Evolutionary conservation across 805 yeast species (phyloP).

Genomic region (Metschnikowia sp.): DNA sequence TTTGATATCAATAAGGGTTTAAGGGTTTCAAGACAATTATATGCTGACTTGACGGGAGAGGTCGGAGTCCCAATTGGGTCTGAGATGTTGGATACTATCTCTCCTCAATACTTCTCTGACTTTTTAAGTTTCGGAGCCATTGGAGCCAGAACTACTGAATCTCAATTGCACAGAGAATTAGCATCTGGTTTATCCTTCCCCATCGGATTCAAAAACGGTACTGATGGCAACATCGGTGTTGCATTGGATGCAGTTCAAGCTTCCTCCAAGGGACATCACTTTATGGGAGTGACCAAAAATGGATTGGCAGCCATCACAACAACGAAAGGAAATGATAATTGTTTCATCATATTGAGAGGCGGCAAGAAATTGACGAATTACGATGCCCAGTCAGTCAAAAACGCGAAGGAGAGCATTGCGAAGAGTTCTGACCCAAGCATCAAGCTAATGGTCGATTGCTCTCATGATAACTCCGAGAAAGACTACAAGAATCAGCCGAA

Average conservation of each 20-base stretch:
- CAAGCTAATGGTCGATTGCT: conserved; percentile 82
- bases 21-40: conserved; percentile 82
- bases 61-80: conserved; percentile 80
- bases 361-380: conserved; percentile 91
- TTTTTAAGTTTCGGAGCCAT: conserved; percentile 95
- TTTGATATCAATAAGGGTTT: conserved; percentile 95
- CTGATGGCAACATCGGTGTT: conserved; percentile 93
- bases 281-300: conserved; percentile 90
- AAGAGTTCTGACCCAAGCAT: conserved; percentile 56
- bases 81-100: conserved; percentile 96
- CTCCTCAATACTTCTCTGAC: conserved; percentile 93
- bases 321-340: conserved; percentile 88
- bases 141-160: conserved; percentile 98
- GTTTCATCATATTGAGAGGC: conserved; percentile 91
- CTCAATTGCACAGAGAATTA: conserved; percentile 94
- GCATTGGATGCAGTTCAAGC: conserved; percentile 94
- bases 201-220: conserved; percentile 96
- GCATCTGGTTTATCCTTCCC: conserved; percentile 98
- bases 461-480: conserved; percentile 93
- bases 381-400: conserved; percentile 69
- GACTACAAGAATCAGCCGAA: conserved; percentile 90
- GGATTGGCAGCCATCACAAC: conserved; percentile 96
- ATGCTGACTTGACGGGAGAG: conserved; percentile 73
- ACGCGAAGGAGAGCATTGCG: conserved; percentile 46
- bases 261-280: conserved; percentile 90